Base-by-base conservation (phyloP, 1,284 basidiomycete genomes). In the Sanghuangporus sanghuang region DNA sequence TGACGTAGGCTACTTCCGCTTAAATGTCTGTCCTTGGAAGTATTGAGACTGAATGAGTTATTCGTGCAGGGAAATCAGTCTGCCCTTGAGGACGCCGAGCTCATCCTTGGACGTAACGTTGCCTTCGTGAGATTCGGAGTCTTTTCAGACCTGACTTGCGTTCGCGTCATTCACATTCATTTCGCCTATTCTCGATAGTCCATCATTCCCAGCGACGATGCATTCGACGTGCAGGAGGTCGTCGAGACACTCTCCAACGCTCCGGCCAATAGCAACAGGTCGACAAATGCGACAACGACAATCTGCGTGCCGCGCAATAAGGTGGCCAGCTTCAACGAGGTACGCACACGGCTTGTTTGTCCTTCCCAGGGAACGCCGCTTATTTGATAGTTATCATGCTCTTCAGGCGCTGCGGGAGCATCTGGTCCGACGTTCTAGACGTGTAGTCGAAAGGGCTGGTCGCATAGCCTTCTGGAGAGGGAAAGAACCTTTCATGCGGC, bases 401-500 rank as follows among this genome's bases (percentile, higher is more conserved):
- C 11, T n/a, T 14, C 14, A 63, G 56, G 49, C 56, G 23, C 35
- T 59, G 36, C 16, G 40, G 7, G 44, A 40, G 38, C 16, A 44
- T 46, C 57, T 63, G 8, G 39, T 16, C 39, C 18, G 61, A n/a
- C 40, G 46, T 27, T 38, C 61, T 27, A 27, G 32, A 52, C 16
- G n/a, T 49, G 56, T 63, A 18, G 36, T 63, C 44, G 61, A 57
- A 52, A 57, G 39, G 18, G 55, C 16, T 44, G 61, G 61, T 4
- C 27, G 38, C 12, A 48, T 54, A 8, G 35, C 48, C 8, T 63
- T 63, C 48, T 57, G 62, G 48, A 53, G 21, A 21, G 44, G 56
- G 49, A 58, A 44, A 11, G 62, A 63, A 46, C 55, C 55, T 6
- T 63, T 52, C 49, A 58, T 63, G 35, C 56, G 62, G 21, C 62